Base-by-base conservation (phyloP, 192 early-diverging fungal genomes). In the Mortierella antarctica region DNA sequence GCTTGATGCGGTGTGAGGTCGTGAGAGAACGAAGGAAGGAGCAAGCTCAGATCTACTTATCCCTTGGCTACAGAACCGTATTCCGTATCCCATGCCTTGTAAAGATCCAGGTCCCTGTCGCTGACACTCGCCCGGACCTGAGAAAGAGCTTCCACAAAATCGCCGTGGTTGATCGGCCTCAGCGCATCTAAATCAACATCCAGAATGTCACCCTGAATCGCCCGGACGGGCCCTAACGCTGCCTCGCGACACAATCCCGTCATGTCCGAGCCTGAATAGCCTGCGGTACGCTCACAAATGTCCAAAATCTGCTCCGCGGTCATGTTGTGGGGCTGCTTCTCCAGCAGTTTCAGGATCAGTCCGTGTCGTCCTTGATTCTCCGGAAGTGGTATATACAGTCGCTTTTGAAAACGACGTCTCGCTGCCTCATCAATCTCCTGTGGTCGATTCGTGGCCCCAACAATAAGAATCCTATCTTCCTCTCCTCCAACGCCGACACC, bases 381-480 rank as follows among this genome's bases (percentile, higher is more conserved):
- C 0, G 96, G 96, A 66, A 98, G 71, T 7, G 96, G 94, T 68
- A 98, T 95, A 67, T 96, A 96, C 45, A 93, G 71, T 5, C 91
- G 86, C 59, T 92, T 92, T 9, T 86, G 85, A 65, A 94, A 94
- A 7, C 92, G 88, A 5, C 92, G 88, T 1, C 84, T 82, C 6
- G 95, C 96, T 15, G 96, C 96, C 71, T 98, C 96, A 70, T 98
- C 96, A 40, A 98, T 90, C 71, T 98, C 96, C 41, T 94, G 92
- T 44, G 96, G 96, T 51, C 93, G 70, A 58, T 86, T 86, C n/a
- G 83, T 82, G 10, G 75, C 92, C 17, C 94, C 92, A n/a, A 92
- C 85, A 61, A 98, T 71, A 15, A 98, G 84, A 18, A 98, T 93
- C 17, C 94, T 83, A 74, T 96, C 89, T 41, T 89, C 95, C 12